Evolutionary conservation across 306 rosid species (phyloP).

Genomic region (Senna siamea): DNA sequence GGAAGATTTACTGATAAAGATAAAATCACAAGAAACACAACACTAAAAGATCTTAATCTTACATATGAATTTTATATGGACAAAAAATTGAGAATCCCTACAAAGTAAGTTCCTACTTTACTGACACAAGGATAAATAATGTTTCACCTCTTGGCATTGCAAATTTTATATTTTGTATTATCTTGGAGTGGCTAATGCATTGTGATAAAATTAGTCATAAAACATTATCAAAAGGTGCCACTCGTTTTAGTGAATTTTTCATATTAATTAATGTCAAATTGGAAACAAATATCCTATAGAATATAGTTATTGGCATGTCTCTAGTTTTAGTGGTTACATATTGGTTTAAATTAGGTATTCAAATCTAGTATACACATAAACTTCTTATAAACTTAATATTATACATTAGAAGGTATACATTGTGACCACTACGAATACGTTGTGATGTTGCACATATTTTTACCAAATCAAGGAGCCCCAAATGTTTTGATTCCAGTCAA

Average conservation of each 20-base stretch:
- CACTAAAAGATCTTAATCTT: conserved; percentile 91
- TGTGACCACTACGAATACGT: conserved; percentile 15
- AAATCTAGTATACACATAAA: neutral
- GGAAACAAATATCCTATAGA: neutral
- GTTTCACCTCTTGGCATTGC: conserved; percentile 2
- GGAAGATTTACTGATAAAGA: conserved; percentile 78
- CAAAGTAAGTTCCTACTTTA: conserved; percentile 59
- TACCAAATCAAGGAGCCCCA: too few species aligned
- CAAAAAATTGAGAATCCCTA: conserved; percentile 76
- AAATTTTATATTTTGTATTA: conserved; percentile 7
- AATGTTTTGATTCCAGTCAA: too few species aligned
- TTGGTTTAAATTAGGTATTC: neutral
- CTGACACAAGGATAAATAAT: neutral
- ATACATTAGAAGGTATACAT: neutral
- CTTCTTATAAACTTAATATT: neutral
- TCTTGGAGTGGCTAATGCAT: too few species aligned
- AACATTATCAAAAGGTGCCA: neutral
- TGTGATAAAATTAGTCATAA: conserved; percentile 11
- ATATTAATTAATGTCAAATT: neutral
- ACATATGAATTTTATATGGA: conserved; percentile 88
- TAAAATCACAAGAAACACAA: conserved; percentile 61
- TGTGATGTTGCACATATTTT: too few species aligned
- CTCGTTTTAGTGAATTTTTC: conserved; percentile 23
- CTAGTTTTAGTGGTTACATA: conserved; percentile 15
- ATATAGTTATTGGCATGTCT: conserved; percentile 11